phyloP scores from a whole-genome alignment of 352 stramenopile genomes.

The Phytophthora ohioensis region DNA sequence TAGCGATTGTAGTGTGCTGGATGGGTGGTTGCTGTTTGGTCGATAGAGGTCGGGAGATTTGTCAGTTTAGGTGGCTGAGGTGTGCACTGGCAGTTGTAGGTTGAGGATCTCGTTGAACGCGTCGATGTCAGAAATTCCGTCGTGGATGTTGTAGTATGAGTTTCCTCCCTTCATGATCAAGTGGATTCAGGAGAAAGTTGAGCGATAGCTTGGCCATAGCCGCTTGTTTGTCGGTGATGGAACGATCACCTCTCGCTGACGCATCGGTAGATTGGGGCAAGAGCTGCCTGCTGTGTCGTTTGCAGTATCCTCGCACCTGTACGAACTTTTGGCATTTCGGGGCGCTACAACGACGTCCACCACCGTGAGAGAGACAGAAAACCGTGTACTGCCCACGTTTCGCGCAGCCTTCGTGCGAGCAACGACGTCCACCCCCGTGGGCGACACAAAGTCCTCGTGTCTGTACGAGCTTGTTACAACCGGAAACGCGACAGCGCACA shows the following conservation, averaged over 20 bases:
- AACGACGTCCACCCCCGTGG: constrained; percentile 70
- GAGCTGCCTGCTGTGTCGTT: constrained; percentile 62
- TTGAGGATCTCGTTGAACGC: neutral
- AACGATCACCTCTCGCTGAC: neutral
- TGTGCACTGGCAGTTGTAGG: neutral
- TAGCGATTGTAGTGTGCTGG: too few relatives aligned
- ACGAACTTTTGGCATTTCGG: constrained; percentile 78
- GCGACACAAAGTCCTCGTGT: constrained; percentile 72
- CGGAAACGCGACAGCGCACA: constrained; percentile 65
- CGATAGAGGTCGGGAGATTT: neutral
- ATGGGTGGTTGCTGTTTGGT: too few relatives aligned
- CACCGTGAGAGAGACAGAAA: constrained; percentile 76
- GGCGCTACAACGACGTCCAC: constrained; percentile 65
- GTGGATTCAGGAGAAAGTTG: constrained; percentile 22
- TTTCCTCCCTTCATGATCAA: neutral
- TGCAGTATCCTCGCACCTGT: constrained; percentile 77
- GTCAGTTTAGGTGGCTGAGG: neutral
- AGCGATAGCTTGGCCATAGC: neutral
- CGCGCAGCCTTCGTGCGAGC: constrained; percentile 58
- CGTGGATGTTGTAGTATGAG: too few relatives aligned
- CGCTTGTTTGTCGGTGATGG: neutral
- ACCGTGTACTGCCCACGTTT: constrained; percentile 77
- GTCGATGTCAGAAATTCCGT: too few relatives aligned
- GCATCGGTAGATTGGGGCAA: neutral
- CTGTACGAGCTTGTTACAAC: constrained; percentile 80